phyloP scores from a whole-genome alignment of 176 grass and related monocot species.

The Metroxylon sagu region DNA sequence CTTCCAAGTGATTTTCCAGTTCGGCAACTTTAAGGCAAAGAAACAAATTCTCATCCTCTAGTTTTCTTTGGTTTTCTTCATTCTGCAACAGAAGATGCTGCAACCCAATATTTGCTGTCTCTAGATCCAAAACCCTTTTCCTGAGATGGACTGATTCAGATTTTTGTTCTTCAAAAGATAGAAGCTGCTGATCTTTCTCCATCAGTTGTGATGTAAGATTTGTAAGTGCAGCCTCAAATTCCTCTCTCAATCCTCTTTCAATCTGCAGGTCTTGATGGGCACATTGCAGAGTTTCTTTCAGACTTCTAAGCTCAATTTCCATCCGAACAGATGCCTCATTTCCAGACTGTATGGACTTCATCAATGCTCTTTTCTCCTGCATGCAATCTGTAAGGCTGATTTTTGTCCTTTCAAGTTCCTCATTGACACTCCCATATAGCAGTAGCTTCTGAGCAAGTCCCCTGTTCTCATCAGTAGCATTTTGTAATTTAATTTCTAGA shows the following conservation, averaged over 20 bases:
- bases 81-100: conserved; percentile 45
- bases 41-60: conserved; percentile 34
- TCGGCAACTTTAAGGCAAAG: conserved; percentile 30
- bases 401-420: conserved; percentile 19
- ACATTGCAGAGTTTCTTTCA: conserved; percentile 23
- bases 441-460: conserved; percentile 22
- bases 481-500: conserved; percentile 58
- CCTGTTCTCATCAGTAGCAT: conserved; percentile 25
- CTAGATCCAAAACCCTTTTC: conserved; percentile 37
- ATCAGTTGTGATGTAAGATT: conserved; percentile 56
- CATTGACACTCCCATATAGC: conserved; percentile 12
- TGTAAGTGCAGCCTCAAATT: conserved; percentile 53
- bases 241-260: conserved; percentile 48
- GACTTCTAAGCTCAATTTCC: conserved; percentile 59
- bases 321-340: conserved; percentile 40
- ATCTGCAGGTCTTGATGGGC: conserved; percentile 10
- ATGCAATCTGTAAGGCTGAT: conserved; percentile 9
- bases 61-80: conserved; percentile 52
- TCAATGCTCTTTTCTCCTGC: conserved; percentile 27
- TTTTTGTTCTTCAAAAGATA: conserved; percentile 67
- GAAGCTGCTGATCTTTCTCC: conserved; percentile 56
- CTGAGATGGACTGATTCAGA: conserved; percentile 44
- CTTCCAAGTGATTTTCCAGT: conserved; percentile 47
- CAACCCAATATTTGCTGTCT: conserved; percentile 55
- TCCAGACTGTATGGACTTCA: conserved; percentile 49